Base-by-base conservation (phyloP, 345 rosid genomes). In the Eucalyptus guilfoylei region DNA sequence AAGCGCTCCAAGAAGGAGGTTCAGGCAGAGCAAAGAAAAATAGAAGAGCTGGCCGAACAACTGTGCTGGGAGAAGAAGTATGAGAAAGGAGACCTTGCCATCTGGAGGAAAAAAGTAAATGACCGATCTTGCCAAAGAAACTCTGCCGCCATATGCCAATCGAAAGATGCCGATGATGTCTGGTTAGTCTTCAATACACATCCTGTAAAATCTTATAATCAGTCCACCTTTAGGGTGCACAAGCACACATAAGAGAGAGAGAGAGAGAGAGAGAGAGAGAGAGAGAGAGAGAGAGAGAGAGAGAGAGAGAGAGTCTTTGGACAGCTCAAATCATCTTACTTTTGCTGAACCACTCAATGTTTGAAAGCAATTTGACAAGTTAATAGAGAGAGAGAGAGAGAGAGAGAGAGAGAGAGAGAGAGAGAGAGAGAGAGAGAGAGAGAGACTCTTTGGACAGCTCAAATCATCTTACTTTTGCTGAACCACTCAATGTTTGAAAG, bases 51-150 rank as follows among this genome's bases (percentile, higher is more conserved):
- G 49, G 96, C 99, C 54, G 96, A 95, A 92, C 91, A 90, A 32
- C 96, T 98, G 90, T 97, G 99, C 93, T 98, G 99, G 99, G 99
- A 98, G 96, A 98, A 98, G 91, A 96, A 97, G 92, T 98, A 98
- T 49, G 99, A 98, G 95, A 97, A 98, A 87, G 99, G 98, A 47
- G 99, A 98, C 88, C 93, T 96, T 60, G 99, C 97, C 17, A 98
- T 98, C 37, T 97, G 92, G 90, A 94, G 94, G 88, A 98, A 98
- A 94, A 94, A 91, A 60, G 86, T 92, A 44, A 97, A 95, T 90
- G 97, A 95, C 87, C 94, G 91, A 88, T 92, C 94, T 15, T 98
- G 98, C 90, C 89, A 62, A 85, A 95, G 94, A 89, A 92, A 93
- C 89, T 85, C 93, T 14, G 93, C 90, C 32, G 89, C 89, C 47